Conservation (phyloP, 73 alveolate species). For the Paramecium caudatum region DNA sequence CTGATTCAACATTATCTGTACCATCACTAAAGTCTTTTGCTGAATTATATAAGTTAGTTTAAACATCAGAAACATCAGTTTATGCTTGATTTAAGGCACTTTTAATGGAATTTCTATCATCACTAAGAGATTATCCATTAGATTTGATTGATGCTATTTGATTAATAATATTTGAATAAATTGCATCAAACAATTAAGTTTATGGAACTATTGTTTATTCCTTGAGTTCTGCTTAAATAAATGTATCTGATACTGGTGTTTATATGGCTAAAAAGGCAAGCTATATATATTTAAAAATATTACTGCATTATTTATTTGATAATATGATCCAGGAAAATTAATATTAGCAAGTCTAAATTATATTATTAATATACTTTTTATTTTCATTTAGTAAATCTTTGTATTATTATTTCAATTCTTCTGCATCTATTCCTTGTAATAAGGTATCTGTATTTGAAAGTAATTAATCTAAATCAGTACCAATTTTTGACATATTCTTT, state of each 20-base stretch:
- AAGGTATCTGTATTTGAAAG: background rate
- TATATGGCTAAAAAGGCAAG: no score
- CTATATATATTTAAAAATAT: no score
- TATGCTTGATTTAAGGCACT: background rate
- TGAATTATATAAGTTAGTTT: background rate
- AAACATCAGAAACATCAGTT: background rate
- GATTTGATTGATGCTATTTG: background rate
- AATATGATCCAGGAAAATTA: no score
- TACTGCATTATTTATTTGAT: no score
- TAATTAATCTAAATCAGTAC: background rate
- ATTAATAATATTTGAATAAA: background rate
- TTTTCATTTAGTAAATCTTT: background rate
- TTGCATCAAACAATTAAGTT: background rate
- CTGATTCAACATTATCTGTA: background rate
- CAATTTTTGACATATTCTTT: background rate
- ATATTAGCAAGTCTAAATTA: background rate
- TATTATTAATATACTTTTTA: background rate
- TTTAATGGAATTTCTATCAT: background rate
- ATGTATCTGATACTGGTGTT: no score
- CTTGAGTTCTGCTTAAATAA: no score
- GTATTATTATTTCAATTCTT: background rate
- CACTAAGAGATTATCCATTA: slow-evolving; percentile 12
- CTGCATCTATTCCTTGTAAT: background rate
- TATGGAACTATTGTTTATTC: background rate
- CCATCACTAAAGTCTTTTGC: background rate